Conservation (phyloP, 1,139 yeast genomes). For the Geotrichum carabidarum region DNA sequence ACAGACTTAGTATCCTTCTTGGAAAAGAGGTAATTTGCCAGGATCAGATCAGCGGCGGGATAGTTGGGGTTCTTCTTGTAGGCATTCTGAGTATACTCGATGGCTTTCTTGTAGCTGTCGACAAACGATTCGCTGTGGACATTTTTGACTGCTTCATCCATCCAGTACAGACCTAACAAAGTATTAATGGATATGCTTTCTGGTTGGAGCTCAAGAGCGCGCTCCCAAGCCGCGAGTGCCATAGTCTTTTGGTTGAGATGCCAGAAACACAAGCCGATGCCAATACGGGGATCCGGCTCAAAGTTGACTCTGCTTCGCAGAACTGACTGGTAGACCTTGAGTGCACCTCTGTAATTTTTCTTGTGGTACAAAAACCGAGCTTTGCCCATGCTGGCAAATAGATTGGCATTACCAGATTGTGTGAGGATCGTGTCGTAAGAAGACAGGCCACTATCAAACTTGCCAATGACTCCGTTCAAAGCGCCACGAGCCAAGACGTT, state of each 20-base stretch:
- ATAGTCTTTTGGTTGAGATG: conserved; percentile 68
- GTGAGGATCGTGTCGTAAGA: conserved; percentile 41
- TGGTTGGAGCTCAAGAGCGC: conserved; percentile 66
- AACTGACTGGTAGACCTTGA: conserved; percentile 78
- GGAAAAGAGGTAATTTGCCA: conserved; percentile 56
- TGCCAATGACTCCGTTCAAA: conserved; percentile 54
- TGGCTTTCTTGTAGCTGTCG: conserved; percentile 35
- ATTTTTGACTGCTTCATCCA: conserved; percentile 42
- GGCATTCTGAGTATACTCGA: conserved; percentile 39
- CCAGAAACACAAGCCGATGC: conserved; percentile 94
- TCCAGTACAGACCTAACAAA: conserved; percentile 61
- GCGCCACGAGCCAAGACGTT: conserved; percentile 56
- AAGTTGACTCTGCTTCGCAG: conserved; percentile 64
- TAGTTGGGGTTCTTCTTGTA: conserved; percentile 35
- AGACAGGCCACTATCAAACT: conserved; percentile 53
- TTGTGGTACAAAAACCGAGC: conserved; percentile 75
- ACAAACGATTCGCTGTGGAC: conserved; percentile 31
- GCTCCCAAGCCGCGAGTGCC: conserved; percentile 78
- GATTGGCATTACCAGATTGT: conserved; percentile 46
- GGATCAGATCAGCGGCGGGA: conserved; percentile 44
- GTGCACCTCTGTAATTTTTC: conserved; percentile 66
- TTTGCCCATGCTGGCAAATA: conserved; percentile 75
- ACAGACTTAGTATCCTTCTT: conserved; percentile 56
- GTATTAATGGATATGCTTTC: conserved; percentile 58
- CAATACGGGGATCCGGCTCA: conserved; percentile 89